A percentile compares a stretch with the other conserved stretches of the same genome.
Conservation (phyloP, 2,329 filamentous ascomycete species). For the Xylaria hypoxylon region DNA sequence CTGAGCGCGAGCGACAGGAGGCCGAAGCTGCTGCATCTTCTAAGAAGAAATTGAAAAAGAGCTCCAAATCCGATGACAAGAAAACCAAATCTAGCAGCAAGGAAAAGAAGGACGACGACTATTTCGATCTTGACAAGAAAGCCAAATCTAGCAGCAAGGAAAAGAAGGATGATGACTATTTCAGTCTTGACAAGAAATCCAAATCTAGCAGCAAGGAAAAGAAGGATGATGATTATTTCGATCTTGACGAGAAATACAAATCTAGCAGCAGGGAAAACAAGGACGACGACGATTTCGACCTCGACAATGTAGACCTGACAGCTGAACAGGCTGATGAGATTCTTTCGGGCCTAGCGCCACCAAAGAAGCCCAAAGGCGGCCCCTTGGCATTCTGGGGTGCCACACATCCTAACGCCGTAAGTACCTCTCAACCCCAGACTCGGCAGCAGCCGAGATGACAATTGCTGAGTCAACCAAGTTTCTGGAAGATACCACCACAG, state of each 20-base stretch:
- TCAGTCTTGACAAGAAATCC: slow-evolving; percentile 51
- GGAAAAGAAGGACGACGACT: slow-evolving; percentile 44
- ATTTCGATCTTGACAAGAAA: slow-evolving; percentile 38
- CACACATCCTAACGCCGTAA: slow-evolving; percentile 51
- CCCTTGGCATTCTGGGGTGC: slow-evolving; percentile 70
- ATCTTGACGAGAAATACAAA: slow-evolving; percentile 43
- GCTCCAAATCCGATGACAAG: slow-evolving; percentile 56
- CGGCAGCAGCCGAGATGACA: slow-evolving; percentile 56
- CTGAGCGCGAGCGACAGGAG: slow-evolving; percentile 48
- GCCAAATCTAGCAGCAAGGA: slow-evolving; percentile 49
- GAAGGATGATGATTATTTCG: slow-evolving; percentile 43
- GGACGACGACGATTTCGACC: slow-evolving; percentile 46
- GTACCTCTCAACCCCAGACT: slow-evolving; percentile 40
- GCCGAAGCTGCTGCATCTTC: slow-evolving; percentile 48
- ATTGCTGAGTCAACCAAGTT: slow-evolving; percentile 61
- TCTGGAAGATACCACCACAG: slow-evolving; percentile 58
- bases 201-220: slow-evolving; percentile 50
- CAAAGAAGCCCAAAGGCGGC: slow-evolving; percentile 51
- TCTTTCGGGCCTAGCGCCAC: slow-evolving; percentile 43
- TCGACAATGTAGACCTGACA: slow-evolving; percentile 50
- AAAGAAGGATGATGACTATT: slow-evolving; percentile 43
- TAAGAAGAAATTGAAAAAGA: slow-evolving; percentile 53
- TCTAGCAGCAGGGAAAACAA: slow-evolving; percentile 46
- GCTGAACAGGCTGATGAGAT: slow-evolving; percentile 49
- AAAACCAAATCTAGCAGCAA: slow-evolving; percentile 51